Evolutionary conservation across 768 basidiomycete species (phyloP), one percentile per base, ranked within the genome.

Genomic region (Tulasnella sp.): DNA sequence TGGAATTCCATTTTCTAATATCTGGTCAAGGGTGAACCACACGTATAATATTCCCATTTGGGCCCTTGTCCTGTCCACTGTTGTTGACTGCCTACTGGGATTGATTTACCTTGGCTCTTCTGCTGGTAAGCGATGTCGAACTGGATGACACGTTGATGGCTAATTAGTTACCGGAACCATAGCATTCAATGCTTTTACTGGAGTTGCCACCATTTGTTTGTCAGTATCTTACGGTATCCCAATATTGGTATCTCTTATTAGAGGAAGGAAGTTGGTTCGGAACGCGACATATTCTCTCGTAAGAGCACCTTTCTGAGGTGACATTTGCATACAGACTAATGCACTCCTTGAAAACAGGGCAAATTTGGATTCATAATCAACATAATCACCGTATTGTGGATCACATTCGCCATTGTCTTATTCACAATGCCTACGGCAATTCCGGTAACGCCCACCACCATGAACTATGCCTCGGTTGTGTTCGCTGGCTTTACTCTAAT

Each of bases 401-500:
- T 74, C 51, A 40, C 63, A 44, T 77, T 82, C 45, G 73, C 78
- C 60, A 74, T 78, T 37, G 73, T 81, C 28, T 59, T 83, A 55
- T 81, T 81, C 59, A 79, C 77, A 20, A 81, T 82, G 78, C 79
- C 78, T 5, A 74, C 76, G 5, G 69, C 71, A 33, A 65, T 81
- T 3, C 79, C 79, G 4, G 76, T 74, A 33, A 74, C 72, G 4
- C 56, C 55, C 49, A 65, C 63, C 1, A 65, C 74, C 4, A 79
- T 79, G 72, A 73, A 83, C 63, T 79, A 79, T 54, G 79, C 79
- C 9, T 74, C 75, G 7, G 79, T 76, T 12, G 78, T 81, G 13
- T 81, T 80, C 53, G 73, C 78, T 34, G 79, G 75, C 3, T 81
- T 82, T 54, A 75, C 66, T 1, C 53, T 65, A 13, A 70, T 81